Evolutionary conservation across 2,329 filamentous ascomycete genomes (phyloP).

Genomic region (Curvularia sp.): DNA sequence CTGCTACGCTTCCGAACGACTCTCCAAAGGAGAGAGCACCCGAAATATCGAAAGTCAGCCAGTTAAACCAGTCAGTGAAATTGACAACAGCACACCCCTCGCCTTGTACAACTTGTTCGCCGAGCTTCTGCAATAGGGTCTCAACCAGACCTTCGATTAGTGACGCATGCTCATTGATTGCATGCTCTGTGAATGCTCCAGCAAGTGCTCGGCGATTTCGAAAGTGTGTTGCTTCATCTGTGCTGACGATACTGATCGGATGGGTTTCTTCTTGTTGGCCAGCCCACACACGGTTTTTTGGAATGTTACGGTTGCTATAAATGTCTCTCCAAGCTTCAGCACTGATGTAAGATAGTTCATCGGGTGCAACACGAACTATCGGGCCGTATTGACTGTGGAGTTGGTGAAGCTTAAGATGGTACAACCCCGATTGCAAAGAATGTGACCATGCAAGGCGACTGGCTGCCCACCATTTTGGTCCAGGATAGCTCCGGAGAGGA

Average conservation of each 20-base stretch:
- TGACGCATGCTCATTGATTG: conserved; percentile 51
- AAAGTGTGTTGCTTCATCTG: conserved; percentile 29
- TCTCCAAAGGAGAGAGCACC: conserved; percentile 61
- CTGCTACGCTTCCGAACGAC: conserved; percentile 41
- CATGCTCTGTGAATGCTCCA: conserved; percentile 54
- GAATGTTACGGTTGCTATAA: conserved; percentile 32
- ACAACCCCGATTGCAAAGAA: conserved; percentile 26
- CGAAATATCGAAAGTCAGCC: conserved; percentile 31
- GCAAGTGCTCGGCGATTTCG: conserved; percentile 45
- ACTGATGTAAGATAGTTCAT: conserved; percentile 56
- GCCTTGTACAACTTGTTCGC: conserved; percentile 16
- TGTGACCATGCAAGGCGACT: conserved; percentile 45
- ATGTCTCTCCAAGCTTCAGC: conserved; percentile 54
- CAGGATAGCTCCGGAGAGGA: conserved; percentile 23
- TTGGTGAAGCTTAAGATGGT: conserved; percentile 15
- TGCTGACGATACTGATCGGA: conserved; percentile 20
- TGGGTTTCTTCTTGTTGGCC: conserved; percentile 17
- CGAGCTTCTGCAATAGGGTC: conserved; percentile 39
- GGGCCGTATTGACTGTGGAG: conserved; percentile 44
- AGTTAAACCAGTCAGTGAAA: conserved; percentile 25
- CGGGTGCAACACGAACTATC: conserved; percentile 57
- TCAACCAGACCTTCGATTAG: conserved; percentile 45
- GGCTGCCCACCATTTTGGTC: conserved; percentile 33
- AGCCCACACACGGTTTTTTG: conserved; percentile 23
- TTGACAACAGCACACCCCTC: conserved; percentile 26